Evolutionary conservation across 176 grass and related monocot species (phyloP), one percentile per base, ranked within the genome.

Genomic region (Tuctoria greenei): DNA sequence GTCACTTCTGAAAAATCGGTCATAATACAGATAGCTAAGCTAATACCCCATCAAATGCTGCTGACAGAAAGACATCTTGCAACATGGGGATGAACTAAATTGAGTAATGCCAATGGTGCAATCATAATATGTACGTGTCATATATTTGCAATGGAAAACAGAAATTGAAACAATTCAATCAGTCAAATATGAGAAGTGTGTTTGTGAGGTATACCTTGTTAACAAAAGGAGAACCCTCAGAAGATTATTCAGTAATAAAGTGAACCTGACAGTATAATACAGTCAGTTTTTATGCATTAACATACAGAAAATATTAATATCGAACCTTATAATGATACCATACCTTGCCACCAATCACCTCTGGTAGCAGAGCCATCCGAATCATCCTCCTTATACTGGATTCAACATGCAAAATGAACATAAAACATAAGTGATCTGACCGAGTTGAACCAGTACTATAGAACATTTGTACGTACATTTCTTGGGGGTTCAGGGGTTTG

Each of bases 321-420:
- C 7, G n/a, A 64, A 45, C 62, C 1, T 1, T 20, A 34, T 4
- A 65, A 21, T 27, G 20, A 64, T 35, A 17, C 1, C 4, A 20
- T 51, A 99, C 91, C 95, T 95, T 99, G 95, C 91, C 95, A 95
- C 95, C 95, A 99, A 81, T 99, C 90, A 77, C 95, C 95, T 92
- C 95, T 92, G 52, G 87, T 99, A 70, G 91, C 95, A 27, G 89
- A 85, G 60, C 72, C 91, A 67, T 90, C 89, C 0, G 77, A 25
- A 64, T 82, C 73, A 26, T 88, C 82, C 43, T 90, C 88, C 80
- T 82, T 88, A 62, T 99, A 80, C 91, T 92, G 87, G 16, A 88
- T 80, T 73, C 20, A 6, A 75, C 39, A 74, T 82, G 55, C 18
- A 84, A 63, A 69, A 31, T 21, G 28, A 79, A 54, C 10, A 56